A percentile compares a stretch with the other conserved stretches of the same genome.
Conservation (phyloP, 306 rosid genomes). For the Citrullus amarus region DNA sequence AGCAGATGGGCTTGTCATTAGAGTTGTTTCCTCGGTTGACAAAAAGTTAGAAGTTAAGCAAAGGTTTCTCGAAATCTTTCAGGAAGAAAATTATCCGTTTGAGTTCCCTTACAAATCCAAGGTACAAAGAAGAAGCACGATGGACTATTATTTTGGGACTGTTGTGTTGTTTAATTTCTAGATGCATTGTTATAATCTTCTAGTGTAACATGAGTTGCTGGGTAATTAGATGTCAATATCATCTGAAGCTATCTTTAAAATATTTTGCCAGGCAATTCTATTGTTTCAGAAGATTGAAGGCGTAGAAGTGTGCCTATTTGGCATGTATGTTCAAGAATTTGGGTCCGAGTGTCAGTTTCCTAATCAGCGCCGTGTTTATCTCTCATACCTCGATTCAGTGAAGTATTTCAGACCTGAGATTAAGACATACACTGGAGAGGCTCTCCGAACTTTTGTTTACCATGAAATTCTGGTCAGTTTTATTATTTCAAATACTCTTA, state of each 20-base stretch:
- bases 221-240: neutral
- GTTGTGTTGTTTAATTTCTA: neutral
- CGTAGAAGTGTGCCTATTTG: slow-evolving; percentile 93
- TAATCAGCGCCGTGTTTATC: slow-evolving; percentile 94
- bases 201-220: neutral
- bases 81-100: slow-evolving; percentile 86
- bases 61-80: slow-evolving; percentile 86
- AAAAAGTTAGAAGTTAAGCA: slow-evolving; percentile 93
- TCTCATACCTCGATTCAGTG: slow-evolving; percentile 90
- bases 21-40: slow-evolving; percentile 97
- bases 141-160: neutral
- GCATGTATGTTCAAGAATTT: slow-evolving; percentile 99
- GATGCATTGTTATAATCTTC: neutral
- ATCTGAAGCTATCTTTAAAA: neutral
- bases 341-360: slow-evolving; percentile 86
- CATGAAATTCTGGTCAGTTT: slow-evolving; percentile 85
- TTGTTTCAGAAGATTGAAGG: slow-evolving; percentile 98
- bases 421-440: slow-evolving; percentile 83
- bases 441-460: slow-evolving; percentile 91
- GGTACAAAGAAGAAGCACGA: slow-evolving; percentile 26
- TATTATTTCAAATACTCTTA: neutral
- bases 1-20: slow-evolving; percentile 74
- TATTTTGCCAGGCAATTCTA: slow-evolving; percentile 52
- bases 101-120: slow-evolving; percentile 96
- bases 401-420: slow-evolving; percentile 96